A percentile compares a stretch with the other conserved stretches of the same genome.
Evolutionary conservation across 2,329 filamentous ascomycete genomes (phyloP).

Genomic region (Fusarium avenaceum): DNA sequence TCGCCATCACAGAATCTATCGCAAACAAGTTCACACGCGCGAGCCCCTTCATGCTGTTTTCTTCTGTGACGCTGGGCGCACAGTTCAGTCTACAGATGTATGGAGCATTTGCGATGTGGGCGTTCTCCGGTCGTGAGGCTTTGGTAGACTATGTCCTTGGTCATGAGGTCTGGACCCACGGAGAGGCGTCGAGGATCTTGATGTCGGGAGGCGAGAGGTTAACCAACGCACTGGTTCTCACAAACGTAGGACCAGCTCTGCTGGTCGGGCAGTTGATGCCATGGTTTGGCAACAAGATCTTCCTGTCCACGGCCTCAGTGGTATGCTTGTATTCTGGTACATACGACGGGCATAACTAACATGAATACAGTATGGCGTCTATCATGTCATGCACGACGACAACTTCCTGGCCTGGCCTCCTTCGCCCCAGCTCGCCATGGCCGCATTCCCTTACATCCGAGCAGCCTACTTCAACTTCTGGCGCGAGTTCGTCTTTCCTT

Average conservation of each 20-base stretch:
- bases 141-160: constrained; percentile 59
- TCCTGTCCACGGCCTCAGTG: constrained; percentile 59
- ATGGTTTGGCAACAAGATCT: constrained; percentile 57
- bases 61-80: constrained; percentile 66
- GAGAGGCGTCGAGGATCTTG: constrained; percentile 39
- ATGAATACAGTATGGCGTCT: constrained; percentile 60
- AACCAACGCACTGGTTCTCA: constrained; percentile 55
- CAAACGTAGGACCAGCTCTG: constrained; percentile 62
- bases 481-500: constrained; percentile 59
- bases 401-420: constrained; percentile 67
- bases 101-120: constrained; percentile 63
- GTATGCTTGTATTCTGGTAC: constrained; percentile 50
- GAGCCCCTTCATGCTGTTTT: constrained; percentile 74
- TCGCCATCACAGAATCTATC: constrained; percentile 74
- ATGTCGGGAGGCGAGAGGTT: constrained; percentile 50
- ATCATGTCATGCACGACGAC: constrained; percentile 60
- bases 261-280: constrained; percentile 61
- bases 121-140: constrained; percentile 65
- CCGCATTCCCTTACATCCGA: constrained; percentile 62
- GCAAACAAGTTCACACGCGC: constrained; percentile 67
- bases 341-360: constrained; percentile 4
- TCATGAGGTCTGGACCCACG: constrained; percentile 50
- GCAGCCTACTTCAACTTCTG: constrained; percentile 63
- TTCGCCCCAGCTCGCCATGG: constrained; percentile 64
- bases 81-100: constrained; percentile 68